Evolutionary conservation across 1,284 basidiomycete species (phyloP), one percentile per base, ranked within the genome.

Genomic region (Ustilago sp.): DNA sequence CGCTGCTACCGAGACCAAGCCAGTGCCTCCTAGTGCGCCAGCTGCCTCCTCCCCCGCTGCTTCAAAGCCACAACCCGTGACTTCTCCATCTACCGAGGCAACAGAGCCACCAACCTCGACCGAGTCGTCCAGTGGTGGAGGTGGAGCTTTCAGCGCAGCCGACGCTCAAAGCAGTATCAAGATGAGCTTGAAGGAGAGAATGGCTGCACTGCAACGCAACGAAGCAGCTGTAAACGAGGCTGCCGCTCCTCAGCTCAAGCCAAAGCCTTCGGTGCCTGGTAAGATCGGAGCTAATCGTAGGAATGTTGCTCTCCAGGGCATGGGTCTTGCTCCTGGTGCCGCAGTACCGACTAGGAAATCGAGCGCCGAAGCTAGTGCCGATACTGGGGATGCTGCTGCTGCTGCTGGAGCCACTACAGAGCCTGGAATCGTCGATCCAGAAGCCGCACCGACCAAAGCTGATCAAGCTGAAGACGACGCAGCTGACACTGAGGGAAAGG

Each of bases 111-210:
- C 77, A 1, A 59, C 74, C 0, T 32, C 67, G 5, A 31, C 59
- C n/a, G 67, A 74, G 15, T 34, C 58, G 3, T 60, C 65, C 7
- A 41, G 63, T 31, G 43, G 43, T 11, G 61, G 36, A 38, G 23
- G 43, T 17, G 60, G 67, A 2, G 77, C 67, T 9, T 82, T 83
- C 63, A 77, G 70, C n/a, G 81, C 82, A 31, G 82, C 82, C 11
- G 84, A 85, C 60, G 84, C 84, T 3, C 70, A 83, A 58, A 83
- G 75, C 61, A 82, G 80, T 39, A 85, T 85, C 72, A 83, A 85
- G 66, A 80, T 85, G 80, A 82, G 80, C 41, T 63, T 85, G 39
- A 85, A 85, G 63, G 83, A 85, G 34, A 73, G 84, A 32, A 85
- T 85, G 84, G 83, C 84, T 9, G 84, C 84, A 7, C 72, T 85